Conservation (phyloP, 305 asterid species). For the Fraxinus baroniana region DNA sequence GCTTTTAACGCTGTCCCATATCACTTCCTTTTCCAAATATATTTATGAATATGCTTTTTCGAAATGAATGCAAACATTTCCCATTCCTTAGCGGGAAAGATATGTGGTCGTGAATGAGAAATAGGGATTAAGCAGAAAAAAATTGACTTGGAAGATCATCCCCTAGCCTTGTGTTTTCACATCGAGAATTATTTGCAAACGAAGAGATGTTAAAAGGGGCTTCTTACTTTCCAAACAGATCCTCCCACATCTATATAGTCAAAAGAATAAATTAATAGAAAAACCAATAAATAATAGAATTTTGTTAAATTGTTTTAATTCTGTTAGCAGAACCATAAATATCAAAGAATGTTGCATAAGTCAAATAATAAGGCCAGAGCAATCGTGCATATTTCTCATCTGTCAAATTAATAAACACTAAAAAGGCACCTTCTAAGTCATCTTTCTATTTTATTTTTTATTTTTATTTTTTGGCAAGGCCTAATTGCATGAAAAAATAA, state of each 20-base stretch:
- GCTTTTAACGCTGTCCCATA: background rate
- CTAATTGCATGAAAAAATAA: background rate
- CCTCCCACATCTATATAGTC: background rate
- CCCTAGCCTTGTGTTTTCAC: background rate
- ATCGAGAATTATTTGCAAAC: background rate
- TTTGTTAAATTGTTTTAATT: background rate
- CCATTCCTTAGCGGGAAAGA: background rate
- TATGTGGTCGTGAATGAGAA: background rate
- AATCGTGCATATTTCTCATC: background rate
- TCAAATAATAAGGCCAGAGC: background rate
- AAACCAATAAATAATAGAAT: background rate
- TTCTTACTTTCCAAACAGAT: background rate
- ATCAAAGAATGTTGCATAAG: background rate
- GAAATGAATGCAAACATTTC: background rate
- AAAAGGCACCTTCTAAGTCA: background rate
- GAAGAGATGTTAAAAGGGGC: background rate
- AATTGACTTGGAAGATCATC: background rate
- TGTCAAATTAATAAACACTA: constrained; percentile 8
- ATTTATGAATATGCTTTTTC: background rate
- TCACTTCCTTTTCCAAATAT: background rate
- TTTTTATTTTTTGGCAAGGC: background rate
- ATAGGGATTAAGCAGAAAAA: background rate
- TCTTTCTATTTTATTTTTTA: background rate
- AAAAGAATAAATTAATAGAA: background rate
- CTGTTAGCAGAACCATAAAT: background rate